Percentiles rank a stretch among this genome's conserved stretches.
phyloP scores from a whole-genome alignment of 371 early-diverging fungal genomes.

The Entomophthora muscae region DNA sequence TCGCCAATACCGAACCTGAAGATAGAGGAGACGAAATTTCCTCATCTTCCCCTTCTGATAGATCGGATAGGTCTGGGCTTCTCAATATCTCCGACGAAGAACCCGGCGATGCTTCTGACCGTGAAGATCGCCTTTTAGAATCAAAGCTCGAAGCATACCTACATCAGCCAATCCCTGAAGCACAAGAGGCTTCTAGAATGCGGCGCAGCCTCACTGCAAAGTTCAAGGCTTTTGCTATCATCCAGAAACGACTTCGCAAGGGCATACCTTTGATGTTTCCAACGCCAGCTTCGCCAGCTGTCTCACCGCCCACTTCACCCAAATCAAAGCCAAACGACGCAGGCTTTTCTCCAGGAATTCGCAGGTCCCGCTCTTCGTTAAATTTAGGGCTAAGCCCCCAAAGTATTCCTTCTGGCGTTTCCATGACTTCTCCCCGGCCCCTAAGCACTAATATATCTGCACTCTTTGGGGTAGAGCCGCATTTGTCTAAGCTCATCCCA shows the following conservation, averaged over 20 bases:
- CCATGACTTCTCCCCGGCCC: neutral
- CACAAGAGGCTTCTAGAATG: neutral
- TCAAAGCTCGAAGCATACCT: neutral
- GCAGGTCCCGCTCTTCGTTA: neutral
- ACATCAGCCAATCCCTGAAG: neutral
- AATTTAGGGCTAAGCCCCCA: neutral
- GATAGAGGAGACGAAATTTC: no score
- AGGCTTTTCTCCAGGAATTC: neutral
- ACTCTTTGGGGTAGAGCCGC: neutral
- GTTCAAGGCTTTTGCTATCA: neutral
- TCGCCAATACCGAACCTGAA: no score
- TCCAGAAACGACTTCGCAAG: neutral
- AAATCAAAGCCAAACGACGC: no score
- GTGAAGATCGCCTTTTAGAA: neutral
- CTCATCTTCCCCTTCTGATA: no score
- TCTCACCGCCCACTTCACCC: neutral
- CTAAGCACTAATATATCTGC: neutral
- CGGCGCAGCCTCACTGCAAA: neutral
- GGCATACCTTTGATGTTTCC: neutral
- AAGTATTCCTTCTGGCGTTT: neutral
- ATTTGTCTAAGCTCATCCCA: neutral
- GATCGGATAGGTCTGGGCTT: no score
- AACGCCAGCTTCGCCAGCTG: neutral
- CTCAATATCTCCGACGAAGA: no score
- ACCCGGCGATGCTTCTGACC: neutral